These are phyloP conservation scores for Zymoseptoria tritici DNA, from an alignment of 2,329 filamentous ascomycete species.

Conservation along the genomic window DNA sequence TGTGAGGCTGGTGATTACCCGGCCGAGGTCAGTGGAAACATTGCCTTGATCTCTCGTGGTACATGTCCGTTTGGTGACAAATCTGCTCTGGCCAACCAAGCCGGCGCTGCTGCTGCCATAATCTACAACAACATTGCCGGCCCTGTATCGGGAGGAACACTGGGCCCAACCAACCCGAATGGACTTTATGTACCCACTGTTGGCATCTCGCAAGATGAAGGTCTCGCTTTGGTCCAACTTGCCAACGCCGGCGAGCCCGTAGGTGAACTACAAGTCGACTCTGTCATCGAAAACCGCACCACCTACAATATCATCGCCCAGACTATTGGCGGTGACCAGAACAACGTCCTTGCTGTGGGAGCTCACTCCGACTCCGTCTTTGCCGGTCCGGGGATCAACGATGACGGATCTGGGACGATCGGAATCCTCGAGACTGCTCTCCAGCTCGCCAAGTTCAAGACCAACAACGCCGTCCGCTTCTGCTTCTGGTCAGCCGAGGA, in stretches of 20 bases:
- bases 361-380: conserved; percentile 56
- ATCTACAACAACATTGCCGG: conserved; percentile 67
- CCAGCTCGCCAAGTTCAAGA: conserved; percentile 61
- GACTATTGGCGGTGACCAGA: conserved; percentile 50
- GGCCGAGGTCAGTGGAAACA: conserved; percentile 49
- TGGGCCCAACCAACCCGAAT: conserved; percentile 53
- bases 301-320: conserved; percentile 46
- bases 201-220: conserved; percentile 55
- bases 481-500: conserved; percentile 59
- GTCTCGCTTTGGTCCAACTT: conserved; percentile 47
- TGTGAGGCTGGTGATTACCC: conserved; percentile 60
- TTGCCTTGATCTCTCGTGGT: conserved; percentile 65
- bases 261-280: conserved; percentile 37
- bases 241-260: conserved; percentile 41
- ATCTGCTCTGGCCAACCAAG: conserved; percentile 58
- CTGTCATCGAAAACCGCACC: conserved; percentile 40
- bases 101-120: conserved; percentile 63
- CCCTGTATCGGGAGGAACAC: conserved; percentile 46
- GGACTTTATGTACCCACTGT: conserved; percentile 59
- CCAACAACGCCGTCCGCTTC: conserved; percentile 64
- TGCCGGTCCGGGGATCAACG: conserved; percentile 65
- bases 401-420: conserved; percentile 64
- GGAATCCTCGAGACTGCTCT: conserved; percentile 53
- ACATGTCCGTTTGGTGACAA: conserved; percentile 65
- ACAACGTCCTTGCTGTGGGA: conserved; percentile 53